These are phyloP conservation scores for Cyclotella sp. DNA, from an alignment of 108 stramenopile species.

Conservation along the genomic window DNA sequence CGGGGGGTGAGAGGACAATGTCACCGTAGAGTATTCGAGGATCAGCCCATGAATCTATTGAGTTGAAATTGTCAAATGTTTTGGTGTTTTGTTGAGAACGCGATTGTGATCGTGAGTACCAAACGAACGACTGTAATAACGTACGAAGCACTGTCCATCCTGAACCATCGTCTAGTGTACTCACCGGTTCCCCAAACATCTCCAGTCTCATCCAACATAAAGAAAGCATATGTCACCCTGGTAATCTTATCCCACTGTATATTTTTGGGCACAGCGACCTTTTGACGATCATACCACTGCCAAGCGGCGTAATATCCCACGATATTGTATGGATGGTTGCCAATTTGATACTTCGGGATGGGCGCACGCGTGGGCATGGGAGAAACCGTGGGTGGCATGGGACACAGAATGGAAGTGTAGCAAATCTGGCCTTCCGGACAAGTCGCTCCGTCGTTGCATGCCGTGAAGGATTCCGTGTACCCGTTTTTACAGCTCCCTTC, in stretches of 20 bases:
- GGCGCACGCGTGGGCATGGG: conserved; percentile 15
- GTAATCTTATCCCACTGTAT: conserved; percentile 32
- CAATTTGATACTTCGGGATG: not conserved
- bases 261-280: conserved; percentile 26
- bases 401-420: conserved; percentile 28
- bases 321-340: not conserved
- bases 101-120: not conserved
- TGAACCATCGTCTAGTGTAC: not conserved
- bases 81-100: not conserved
- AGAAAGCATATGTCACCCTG: conserved; percentile 47
- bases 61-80: not conserved
- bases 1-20: not conserved
- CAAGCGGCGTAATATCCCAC: conserved; percentile 51
- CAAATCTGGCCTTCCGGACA: conserved; percentile 19
- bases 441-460: conserved; percentile 11
- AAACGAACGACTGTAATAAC: not conserved
- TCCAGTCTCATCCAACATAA: conserved; percentile 31
- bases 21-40: not conserved
- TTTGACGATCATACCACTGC: conserved; percentile 48
- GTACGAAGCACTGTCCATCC: not conserved
- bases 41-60: not conserved
- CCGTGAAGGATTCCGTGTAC: not conserved
- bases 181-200: conserved; percentile 35
- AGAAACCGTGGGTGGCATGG: conserved; percentile 13
- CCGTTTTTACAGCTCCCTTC: conserved; percentile 21